Evolutionary conservation across 2,329 filamentous ascomycete genomes (phyloP).

Genomic region (Pestalotiopsis sp.): DNA sequence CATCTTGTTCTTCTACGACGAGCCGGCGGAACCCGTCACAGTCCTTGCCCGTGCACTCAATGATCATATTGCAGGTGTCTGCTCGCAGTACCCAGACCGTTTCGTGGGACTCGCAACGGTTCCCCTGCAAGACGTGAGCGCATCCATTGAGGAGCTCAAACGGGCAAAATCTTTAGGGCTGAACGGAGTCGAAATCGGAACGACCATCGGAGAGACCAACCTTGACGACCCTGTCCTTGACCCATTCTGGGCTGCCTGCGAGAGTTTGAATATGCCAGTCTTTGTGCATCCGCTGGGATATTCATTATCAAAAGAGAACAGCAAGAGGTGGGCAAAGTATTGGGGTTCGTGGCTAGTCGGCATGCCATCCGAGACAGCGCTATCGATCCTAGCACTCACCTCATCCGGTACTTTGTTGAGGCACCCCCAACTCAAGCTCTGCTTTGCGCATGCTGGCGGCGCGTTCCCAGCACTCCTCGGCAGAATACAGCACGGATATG

Average conservation of each 20-base stretch:
- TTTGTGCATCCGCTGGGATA: slow-evolving; percentile 40
- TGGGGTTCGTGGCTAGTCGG: slow-evolving; percentile 38
- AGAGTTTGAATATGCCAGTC: slow-evolving; percentile 33
- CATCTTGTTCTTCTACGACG: slow-evolving; percentile 40
- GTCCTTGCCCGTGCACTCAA: slow-evolving; percentile 35
- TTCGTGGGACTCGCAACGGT: slow-evolving; percentile 38
- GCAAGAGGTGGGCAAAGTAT: slow-evolving; percentile 32
- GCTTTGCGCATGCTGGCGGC: slow-evolving; percentile 38
- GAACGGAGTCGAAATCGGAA: slow-evolving; percentile 37
- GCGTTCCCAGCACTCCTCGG: slow-evolving; percentile 38
- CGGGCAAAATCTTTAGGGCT: slow-evolving; percentile 28
- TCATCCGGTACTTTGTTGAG: slow-evolving; percentile 31
- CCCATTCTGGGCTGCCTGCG: slow-evolving; percentile 35
- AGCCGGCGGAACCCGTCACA: slow-evolving; percentile 28
- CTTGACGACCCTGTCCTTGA: slow-evolving; percentile 32
- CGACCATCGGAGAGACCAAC: slow-evolving; percentile 32
- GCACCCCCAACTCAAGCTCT: slow-evolving; percentile 33
- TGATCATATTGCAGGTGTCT: slow-evolving; percentile 33
- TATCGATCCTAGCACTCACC: slow-evolving; percentile 35
- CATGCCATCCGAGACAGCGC: slow-evolving; percentile 38
- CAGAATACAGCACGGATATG: slow-evolving; percentile 37
- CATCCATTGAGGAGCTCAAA: slow-evolving; percentile 31
- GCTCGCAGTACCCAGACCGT: slow-evolving; percentile 24
- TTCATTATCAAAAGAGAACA: slow-evolving; percentile 34
- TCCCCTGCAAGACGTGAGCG: slow-evolving; percentile 32